Percentiles rank a stretch among this genome's conserved stretches.
Evolutionary conservation across 768 basidiomycete species (phyloP).

Genomic region (Trametes elegans): DNA sequence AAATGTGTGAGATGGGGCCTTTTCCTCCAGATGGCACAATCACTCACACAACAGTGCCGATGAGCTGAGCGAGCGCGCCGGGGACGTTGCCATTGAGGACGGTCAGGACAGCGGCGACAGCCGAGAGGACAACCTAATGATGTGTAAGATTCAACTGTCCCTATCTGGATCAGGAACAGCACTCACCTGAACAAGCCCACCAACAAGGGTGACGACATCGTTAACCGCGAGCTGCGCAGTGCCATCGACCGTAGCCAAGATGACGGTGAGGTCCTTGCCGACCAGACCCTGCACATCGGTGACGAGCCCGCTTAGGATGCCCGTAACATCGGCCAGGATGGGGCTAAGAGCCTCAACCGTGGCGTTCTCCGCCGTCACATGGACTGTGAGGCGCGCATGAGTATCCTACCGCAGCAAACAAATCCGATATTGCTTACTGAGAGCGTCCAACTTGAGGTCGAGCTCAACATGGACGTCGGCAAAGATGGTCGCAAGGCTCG

Average conservation of each 20-base stretch:
- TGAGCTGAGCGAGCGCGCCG: too few relatives aligned
- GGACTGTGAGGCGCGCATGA: constrained; percentile 26
- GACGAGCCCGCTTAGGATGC: constrained; percentile 24
- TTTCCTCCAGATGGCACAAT: neutral
- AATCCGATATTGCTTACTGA: constrained; percentile 30
- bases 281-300: constrained; percentile 28
- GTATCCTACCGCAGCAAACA: too few relatives aligned
- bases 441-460: constrained; percentile 14
- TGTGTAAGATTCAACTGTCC: too few relatives aligned
- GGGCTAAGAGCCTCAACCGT: constrained; percentile 23
- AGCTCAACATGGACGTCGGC: constrained; percentile 14
- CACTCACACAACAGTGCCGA: constrained; percentile 28
- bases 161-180: constrained; percentile 17
- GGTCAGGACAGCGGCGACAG: constrained; percentile 22
- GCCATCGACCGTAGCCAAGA: constrained; percentile 28
- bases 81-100: too few relatives aligned
- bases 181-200: constrained; percentile 25
- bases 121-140: constrained; percentile 20
- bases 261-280: constrained; percentile 21
- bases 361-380: constrained; percentile 25
- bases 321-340: constrained; percentile 27
- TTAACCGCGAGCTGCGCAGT: constrained; percentile 27
- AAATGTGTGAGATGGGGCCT: neutral
- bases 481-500: constrained; percentile 30
- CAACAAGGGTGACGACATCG: constrained; percentile 28